phyloP scores from a whole-genome alignment of 139 green algal species.

The Chlorella sp. region DNA sequence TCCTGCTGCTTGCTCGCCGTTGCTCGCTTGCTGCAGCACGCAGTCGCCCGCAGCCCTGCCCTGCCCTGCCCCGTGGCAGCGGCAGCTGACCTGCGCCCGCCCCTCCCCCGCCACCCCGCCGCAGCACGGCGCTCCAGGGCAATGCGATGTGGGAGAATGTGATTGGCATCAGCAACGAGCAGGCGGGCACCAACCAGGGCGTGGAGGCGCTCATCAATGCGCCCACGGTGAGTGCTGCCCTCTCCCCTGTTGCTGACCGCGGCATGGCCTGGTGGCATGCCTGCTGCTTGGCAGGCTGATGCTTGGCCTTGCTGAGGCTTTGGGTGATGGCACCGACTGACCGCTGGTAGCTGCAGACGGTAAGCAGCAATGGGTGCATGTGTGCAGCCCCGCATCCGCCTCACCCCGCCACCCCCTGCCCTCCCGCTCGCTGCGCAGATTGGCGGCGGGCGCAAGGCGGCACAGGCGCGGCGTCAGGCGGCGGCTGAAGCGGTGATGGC shows the following conservation, averaged over 20 bases:
- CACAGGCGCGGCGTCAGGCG: slow-evolving; percentile 54
- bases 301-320: no score
- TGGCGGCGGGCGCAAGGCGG: slow-evolving; percentile 48
- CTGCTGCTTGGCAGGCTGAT: no score
- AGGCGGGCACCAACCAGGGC: slow-evolving; percentile 69
- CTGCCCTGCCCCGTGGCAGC: no score
- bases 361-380: no score
- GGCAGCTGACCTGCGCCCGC: no score
- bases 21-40: no score
- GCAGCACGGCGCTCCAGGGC: slow-evolving; percentile 75
- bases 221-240: slow-evolving; percentile 51
- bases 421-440: neutral
- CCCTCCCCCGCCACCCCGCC: neutral
- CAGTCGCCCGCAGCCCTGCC: no score
- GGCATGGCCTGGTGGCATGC: no score
- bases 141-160: slow-evolving; percentile 88
- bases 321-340: no score
- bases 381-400: neutral
- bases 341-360: no score
- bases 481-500: slow-evolving; percentile 73
- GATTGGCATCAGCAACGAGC: slow-evolving; percentile 73
- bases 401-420: neutral
- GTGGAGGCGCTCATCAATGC: slow-evolving; percentile 83
- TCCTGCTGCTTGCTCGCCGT: neutral
- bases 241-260: no score